These are phyloP conservation scores for Linum tenue DNA, from an alignment of 345 rosid genomes.

Conservation along the genomic window DNA sequence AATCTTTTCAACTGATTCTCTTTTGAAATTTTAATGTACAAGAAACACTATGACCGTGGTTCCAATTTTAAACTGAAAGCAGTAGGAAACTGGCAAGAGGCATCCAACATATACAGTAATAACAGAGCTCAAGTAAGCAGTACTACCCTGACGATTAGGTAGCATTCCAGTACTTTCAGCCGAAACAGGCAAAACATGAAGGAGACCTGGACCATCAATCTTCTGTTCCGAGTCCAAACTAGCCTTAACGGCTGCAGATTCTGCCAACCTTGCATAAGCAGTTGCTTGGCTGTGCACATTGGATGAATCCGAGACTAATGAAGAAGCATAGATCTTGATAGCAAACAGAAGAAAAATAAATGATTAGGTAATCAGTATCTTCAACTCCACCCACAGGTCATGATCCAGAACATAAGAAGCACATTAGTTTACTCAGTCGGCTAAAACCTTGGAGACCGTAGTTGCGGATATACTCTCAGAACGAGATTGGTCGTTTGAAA, in stretches of 20 bases:
- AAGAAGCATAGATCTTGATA: slow-evolving; percentile 6
- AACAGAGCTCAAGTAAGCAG: not conserved
- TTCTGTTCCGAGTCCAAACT: slow-evolving; percentile 22
- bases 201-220: slow-evolving; percentile 23
- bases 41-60: too few species aligned
- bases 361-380: not conserved
- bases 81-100: too few species aligned
- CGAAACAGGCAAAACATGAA: slow-evolving; percentile 63
- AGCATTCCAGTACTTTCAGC: slow-evolving; percentile 78
- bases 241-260: slow-evolving; percentile 29
- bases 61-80: too few species aligned
- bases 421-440: not conserved
- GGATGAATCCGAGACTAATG: slow-evolving; percentile 26
- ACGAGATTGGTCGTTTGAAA: slow-evolving; percentile 18
- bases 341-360: not conserved
- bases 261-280: slow-evolving; percentile 51
- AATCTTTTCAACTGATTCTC: too few species aligned
- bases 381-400: not conserved
- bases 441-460: slow-evolving; percentile 34
- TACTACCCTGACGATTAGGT: slow-evolving; percentile 49
- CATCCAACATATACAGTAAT: too few species aligned
- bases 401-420: not conserved
- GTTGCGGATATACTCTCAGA: slow-evolving; percentile 18
- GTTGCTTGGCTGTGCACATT: slow-evolving; percentile 64
- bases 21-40: too few species aligned